Evolutionary conservation across 352 stramenopile species (phyloP).

Genomic region (Peronospora destructor): DNA sequence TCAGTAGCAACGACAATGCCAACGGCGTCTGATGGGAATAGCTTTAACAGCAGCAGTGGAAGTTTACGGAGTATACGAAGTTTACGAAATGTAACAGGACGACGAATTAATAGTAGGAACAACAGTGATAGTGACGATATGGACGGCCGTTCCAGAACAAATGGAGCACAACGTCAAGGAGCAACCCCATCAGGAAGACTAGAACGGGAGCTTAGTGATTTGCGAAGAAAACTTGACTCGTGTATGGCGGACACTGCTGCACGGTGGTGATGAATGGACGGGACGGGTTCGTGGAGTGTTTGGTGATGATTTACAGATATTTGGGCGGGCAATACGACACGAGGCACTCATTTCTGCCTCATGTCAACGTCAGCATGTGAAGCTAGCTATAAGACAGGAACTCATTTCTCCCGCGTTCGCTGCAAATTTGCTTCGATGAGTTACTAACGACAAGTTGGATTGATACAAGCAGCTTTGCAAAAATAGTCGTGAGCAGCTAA

Average conservation of each 20-base stretch:
- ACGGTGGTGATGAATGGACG: conserved; percentile 11
- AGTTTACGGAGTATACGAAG: conserved; percentile 25
- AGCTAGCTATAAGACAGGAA: not conserved
- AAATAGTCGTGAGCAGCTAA: not conserved
- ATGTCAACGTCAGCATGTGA: not conserved
- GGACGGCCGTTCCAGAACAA: conserved; percentile 15
- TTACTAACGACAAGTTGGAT: not conserved
- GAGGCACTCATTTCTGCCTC: conserved; percentile 27
- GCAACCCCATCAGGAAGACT: conserved; percentile 33
- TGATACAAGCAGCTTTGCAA: not conserved
- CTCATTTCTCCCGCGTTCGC: conserved; percentile 13
- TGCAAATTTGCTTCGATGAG: conserved; percentile 1
- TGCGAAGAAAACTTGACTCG: conserved; percentile 55
- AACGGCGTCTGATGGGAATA: conserved; percentile 22
- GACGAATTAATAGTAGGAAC: conserved; percentile 20
- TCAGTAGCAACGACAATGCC: conserved; percentile 24
- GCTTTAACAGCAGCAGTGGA: conserved; percentile 28
- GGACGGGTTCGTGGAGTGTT: not conserved
- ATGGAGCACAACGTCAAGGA: conserved; percentile 2
- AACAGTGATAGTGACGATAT: conserved; percentile 28
- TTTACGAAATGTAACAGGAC: conserved; percentile 23
- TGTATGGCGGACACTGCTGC: conserved; percentile 35
- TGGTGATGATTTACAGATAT: not conserved
- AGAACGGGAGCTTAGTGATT: conserved; percentile 41
- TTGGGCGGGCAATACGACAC: not conserved